Evolutionary conservation across 352 stramenopile species (phyloP), one percentile per base, ranked within the genome.

Genomic region (Phytophthora sp.): DNA sequence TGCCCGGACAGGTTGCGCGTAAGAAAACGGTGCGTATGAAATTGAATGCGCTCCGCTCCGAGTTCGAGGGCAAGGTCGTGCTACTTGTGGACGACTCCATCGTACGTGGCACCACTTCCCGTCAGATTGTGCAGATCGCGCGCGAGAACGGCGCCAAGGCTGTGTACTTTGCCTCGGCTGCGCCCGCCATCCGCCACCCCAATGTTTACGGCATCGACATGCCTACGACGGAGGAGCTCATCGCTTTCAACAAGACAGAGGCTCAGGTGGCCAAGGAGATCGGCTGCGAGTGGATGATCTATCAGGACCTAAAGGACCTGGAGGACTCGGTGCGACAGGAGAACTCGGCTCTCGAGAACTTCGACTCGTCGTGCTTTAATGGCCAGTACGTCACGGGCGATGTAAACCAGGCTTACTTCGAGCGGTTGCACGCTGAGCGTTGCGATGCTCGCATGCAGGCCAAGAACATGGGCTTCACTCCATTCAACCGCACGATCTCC

Each of bases 141-240:
- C 90, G 97, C 51, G 97, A 99, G 66, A 98, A 98, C 24, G 98
- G 98, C 23, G 98, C 98, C 7, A 97, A 94, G 53, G 97, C 85
- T 0, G 87, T 95, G 51, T 99, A 98, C 82, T 98, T 99, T 63
- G 96, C 91, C 20, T 98, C 92, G 49, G 97, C 97, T 7, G 96
- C 97, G 15, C 98, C 98, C 26, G 94, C 97, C 42, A 99, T 99
- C 73, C 91, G 97, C 31, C 97, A 99, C 80, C 96, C 97, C n/a
- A 99, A 99, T 73, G 98, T 99, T 27, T 99, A 99, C 78, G 98
- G 98, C 38, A 99, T 99, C 73, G 98, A 99, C 75, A 99, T 99
- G 86, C 97, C 97, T 8, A 99, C 98, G 44, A 83, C 87, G 30
- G 89, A 98, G 47, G 98, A 99, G 76, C 85, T 99, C 21, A 97